Evolutionary conservation across 2,329 filamentous ascomycete genomes (phyloP).

Genomic region (Fusarium pilosicola): DNA sequence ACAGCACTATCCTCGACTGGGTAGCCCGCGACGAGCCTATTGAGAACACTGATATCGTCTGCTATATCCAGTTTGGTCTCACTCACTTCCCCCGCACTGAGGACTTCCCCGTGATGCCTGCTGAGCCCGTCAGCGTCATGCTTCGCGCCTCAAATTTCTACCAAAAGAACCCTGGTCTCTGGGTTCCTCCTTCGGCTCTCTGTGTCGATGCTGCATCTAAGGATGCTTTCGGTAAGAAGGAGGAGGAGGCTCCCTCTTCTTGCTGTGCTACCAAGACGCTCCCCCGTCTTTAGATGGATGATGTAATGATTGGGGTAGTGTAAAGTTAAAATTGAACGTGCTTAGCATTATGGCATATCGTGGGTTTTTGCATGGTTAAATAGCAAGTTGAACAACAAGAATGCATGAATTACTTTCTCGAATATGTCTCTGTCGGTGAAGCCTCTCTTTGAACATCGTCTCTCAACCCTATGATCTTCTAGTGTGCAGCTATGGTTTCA

Average conservation of each 20-base stretch:
- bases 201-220: slow-evolving; percentile 37
- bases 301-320: background rate
- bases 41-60: slow-evolving; percentile 85
- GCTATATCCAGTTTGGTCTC: slow-evolving; percentile 94
- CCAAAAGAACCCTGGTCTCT: slow-evolving; percentile 78
- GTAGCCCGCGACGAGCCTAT: slow-evolving; percentile 77
- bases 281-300: slow-evolving; percentile 18
- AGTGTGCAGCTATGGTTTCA: background rate
- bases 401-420: background rate
- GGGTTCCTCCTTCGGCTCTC: slow-evolving; percentile 71
- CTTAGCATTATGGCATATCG: slow-evolving; percentile 11
- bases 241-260: slow-evolving; percentile 27
- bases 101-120: slow-evolving; percentile 93
- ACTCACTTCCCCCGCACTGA: slow-evolving; percentile 91
- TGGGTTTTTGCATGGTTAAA: slow-evolving; percentile 8
- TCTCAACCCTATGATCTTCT: too few species aligned
- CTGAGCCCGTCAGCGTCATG: slow-evolving; percentile 83
- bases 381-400: slow-evolving; percentile 8
- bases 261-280: slow-evolving; percentile 36
- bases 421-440: background rate
- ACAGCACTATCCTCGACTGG: slow-evolving; percentile 78
- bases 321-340: background rate
- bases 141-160: slow-evolving; percentile 87
- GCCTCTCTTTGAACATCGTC: too few species aligned
- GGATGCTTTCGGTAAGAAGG: slow-evolving; percentile 36